Evolutionary conservation across 129 eudicot genomes (phyloP), one percentile per base, ranked within the genome.

Genomic region (Helichrysum umbraculigerum): DNA sequence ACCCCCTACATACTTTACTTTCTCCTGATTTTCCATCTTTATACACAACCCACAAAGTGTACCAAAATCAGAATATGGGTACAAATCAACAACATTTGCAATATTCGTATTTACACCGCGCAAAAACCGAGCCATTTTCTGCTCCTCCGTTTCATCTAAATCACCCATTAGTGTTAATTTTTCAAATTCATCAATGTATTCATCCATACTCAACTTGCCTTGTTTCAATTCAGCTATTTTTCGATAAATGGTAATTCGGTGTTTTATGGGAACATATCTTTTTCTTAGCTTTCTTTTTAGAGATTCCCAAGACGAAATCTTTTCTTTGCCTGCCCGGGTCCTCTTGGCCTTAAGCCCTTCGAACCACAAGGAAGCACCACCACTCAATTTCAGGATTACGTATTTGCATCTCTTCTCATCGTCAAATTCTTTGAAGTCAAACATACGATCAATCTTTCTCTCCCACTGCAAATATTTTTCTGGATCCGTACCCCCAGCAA

Each of bases 51-150:
- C 28, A 57, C 25, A 57, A 57, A 57, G 62, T 19, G 62, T 57
- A 19, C n/a, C 62, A 57, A 57, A 20, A 20, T 57, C 62, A 57
- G 42, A 7, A 5, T 64, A 64, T 28, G 68, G 44, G 41, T 30
- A 64, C 8, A 64, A 17, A 1, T 64, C 68, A 10, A 64, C 39
- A 15, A 16, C 19, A 15, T 30, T 29, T 7, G 68, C 68, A 64
- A 64, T 64, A 64, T 30, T 64, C 9, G 3, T 9, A 32, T 64
- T 64, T 9, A 64, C 9, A 29, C 68, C 68, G 4, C 44, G 39
- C 68, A 64, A 16, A 29, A 64, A 30, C 12, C 68, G 68, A 29
- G 68, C 12, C 68, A 29, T 64, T 15, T 64, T 64, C 21, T 64
- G 42, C 3, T 29, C 42, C 21, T 64, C 68, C 3, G 14, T 1